Evolutionary conservation across 1,139 yeast genomes (phyloP), one percentile per base, ranked within the genome.

Genomic region (Blastobotrys indianensis): DNA sequence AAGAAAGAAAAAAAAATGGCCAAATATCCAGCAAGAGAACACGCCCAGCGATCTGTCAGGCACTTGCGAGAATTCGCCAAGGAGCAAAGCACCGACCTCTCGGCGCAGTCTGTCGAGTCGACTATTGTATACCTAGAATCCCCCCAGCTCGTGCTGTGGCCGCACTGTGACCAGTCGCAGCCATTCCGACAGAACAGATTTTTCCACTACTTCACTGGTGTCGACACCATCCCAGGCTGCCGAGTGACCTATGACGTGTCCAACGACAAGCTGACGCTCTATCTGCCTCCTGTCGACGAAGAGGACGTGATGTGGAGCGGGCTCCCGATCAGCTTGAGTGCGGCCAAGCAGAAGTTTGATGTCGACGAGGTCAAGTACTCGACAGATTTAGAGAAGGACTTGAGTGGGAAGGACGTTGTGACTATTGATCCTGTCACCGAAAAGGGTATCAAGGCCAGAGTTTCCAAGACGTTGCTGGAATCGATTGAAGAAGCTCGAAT

Each of bases 271-370:
- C 72, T 87, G 54, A 78, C 80, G 0, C 69, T 90, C 39, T 90
- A 84, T 60, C 71, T 92, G 45, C 97, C 97, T 2, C 76, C 84
- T 48, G 73, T 90, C 41, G 95, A 88, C 61, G 68, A 76, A 44
- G 97, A 92, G 40, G 96, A 86, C 61, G 85, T 92, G 41, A 85
- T 92, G 90, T 92, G 98, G 97, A 82, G 94, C 48, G 98, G 98
- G 0, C 63, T 83, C 66, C 97, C 98, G 1, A 54, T 86, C 45
- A 69, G 78, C 35, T 57, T 73, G n/a, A 80, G 82, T 44, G 80
- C 82, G 17, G 96, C 97, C 0, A 49, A 65, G 41, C 62, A 68
- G 15, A 73, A 71, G 51, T 92, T 68, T 58, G 96, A 90, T 55
- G 90, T 86, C 32, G 97, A 92, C 63, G 82, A 77, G 37, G 94